Evolutionary conservation across 305 asterid species (phyloP), one percentile per base, ranked within the genome.

Genomic region (Euphrasia arctica): DNA sequence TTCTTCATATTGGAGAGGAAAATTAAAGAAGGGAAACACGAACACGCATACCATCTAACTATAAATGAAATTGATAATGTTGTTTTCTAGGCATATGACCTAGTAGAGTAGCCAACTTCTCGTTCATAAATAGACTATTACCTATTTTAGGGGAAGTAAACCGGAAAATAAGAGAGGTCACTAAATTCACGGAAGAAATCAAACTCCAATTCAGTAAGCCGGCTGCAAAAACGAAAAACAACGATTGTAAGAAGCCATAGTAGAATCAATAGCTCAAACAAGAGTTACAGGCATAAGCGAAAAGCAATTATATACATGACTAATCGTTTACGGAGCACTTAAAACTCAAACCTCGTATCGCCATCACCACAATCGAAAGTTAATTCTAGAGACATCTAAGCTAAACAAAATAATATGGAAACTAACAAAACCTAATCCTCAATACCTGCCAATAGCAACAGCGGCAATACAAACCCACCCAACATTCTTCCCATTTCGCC

Each of bases 121-220:
- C n/a, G n/a, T n/a, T n/a, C n/a, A n/a, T n/a, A n/a, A n/a, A n/a
- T 49, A 64, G 67, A 66, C 39, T 3, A 71, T 22, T 68, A 90
- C 99, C 99, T 85, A 90, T 76, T 81, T 83, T 88, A 36, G 87
- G 87, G 65, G 80, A 82, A 62, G 79, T 68, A 71, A 78, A 84
- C 63, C 86, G 88, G 66, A 93, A 63, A 31, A 86, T 54, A 62
- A 93, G 90, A 72, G 95, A 88, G 68, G 88, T 75, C 79, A 72
- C 85, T 84, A 93, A 71, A 82, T 83, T 72, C 77, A 86, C 69
- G 58, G 90, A 67, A 73, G 92, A 90, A 70, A 93, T 83, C 83
- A 90, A 75, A 80, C 97, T 93, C 99, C 99, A 88, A 73, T 88
- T 83, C 71, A 86, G 84, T 67, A 90, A 72, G 47, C 87, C 95